phyloP scores from a whole-genome alignment of 202 grass and related monocot species.

The Schoenoplectus triqueter region DNA sequence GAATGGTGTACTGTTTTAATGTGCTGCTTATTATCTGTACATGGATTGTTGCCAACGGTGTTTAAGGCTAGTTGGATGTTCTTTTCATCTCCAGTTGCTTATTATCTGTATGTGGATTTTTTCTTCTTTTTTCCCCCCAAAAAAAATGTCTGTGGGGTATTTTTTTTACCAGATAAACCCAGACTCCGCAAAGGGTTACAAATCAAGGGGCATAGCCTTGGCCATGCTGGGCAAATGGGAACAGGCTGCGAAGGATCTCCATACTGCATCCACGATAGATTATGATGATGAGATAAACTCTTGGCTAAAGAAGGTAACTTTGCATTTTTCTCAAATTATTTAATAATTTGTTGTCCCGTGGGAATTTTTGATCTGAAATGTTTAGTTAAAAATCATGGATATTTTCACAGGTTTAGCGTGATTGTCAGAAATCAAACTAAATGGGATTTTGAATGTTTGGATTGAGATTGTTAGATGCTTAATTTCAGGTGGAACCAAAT shows the following conservation, averaged over 20 bases:
- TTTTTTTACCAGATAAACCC: conserved; percentile 73
- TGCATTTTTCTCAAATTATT: conserved; percentile 25
- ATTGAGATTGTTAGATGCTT: conserved; percentile 9
- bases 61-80: background rate
- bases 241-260: conserved; percentile 86
- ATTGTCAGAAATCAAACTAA: background rate
- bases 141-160: background rate
- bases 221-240: conserved; percentile 94
- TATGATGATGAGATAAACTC: conserved; percentile 93
- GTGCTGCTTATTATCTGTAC: background rate
- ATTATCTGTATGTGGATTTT: background rate
- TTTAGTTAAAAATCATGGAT: background rate
- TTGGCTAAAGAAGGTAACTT: conserved; percentile 69
- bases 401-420: background rate
- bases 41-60: background rate
- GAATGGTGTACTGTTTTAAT: background rate
- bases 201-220: conserved; percentile 80
- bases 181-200: conserved; percentile 97
- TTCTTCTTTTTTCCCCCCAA: conserved; percentile 6
- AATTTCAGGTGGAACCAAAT: conserved; percentile 88
- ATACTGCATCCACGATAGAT: conserved; percentile 87
- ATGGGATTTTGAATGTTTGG: background rate
- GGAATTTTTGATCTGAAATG: conserved; percentile 4
- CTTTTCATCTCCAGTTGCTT: background rate
- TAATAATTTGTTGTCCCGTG: background rate